Percentiles rank a stretch among this genome's conserved stretches.
phyloP scores from a whole-genome alignment of 2,329 filamentous ascomycete genomes.

The Exophiala sp. region DNA sequence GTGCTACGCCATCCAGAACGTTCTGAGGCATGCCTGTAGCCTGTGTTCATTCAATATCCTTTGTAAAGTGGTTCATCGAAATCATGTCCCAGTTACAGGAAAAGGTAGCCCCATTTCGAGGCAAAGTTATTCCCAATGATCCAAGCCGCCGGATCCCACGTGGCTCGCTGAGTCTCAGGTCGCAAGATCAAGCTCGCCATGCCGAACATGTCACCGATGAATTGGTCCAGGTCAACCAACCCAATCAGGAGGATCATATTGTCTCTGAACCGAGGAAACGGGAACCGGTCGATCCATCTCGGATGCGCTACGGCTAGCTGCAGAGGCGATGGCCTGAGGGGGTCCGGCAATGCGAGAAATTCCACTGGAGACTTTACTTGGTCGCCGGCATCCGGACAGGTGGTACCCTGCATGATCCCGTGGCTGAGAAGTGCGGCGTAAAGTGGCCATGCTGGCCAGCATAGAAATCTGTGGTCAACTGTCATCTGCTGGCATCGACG shows the following conservation, averaged over 20 bases:
- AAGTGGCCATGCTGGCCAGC: neutral
- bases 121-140: neutral
- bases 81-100: neutral
- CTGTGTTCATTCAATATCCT: neutral
- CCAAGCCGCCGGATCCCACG: neutral
- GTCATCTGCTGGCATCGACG: neutral
- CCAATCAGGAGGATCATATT: constrained; percentile 34
- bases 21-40: too few relatives aligned
- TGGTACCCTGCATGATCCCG: neutral
- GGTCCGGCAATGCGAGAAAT: neutral
- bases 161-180: neutral
- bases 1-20: too few relatives aligned
- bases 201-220: constrained; percentile 35
- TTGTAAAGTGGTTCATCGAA: neutral
- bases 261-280: constrained; percentile 41
- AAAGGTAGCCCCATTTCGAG: neutral
- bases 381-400: neutral
- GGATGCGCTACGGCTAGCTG: neutral
- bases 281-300: constrained; percentile 33
- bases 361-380: neutral
- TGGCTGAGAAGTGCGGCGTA: neutral
- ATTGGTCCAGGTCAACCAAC: constrained; percentile 37
- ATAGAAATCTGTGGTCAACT: neutral
- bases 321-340: neutral
- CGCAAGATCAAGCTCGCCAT: neutral